Base-by-base conservation (phyloP, 2,329 filamentous ascomycete genomes). In the Albophoma yamanashiensis region DNA sequence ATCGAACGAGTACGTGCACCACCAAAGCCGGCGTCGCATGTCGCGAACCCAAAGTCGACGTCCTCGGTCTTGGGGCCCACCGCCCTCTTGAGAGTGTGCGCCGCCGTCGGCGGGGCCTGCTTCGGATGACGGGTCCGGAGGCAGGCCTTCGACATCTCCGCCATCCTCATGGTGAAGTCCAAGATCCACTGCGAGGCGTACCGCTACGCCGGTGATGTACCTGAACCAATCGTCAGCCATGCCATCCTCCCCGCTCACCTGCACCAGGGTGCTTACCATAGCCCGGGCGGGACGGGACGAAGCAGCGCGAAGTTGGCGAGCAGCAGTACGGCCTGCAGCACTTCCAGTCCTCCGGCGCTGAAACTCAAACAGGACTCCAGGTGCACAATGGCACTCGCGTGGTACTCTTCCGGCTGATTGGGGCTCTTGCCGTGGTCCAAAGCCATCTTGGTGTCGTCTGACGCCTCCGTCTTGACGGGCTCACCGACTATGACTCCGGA, bases 1-100 rank as follows among this genome's bases (percentile, higher is more conserved):
- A 73, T 97, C 93, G 59, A 97, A 85, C 6, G 91, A 93, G 74
- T 97, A 97, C 1, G 92, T 92, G 75, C 92, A 96, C 93, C 94
- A 97, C 92, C 92, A 97, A 17, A 97, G 79, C 39, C 93, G 84
- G 60, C 93, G 83, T 58, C 92, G 86, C 63, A 96, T 82, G 71
- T 97, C 94, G 58, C 93, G 86, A 45, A 91, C 82, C 82, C 91
- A 97, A 73, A 96, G 85, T 60, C 90, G 83, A 56, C 89, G 83
- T 79, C 72, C 87, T 73, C 78, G 89, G 80, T 73, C 79, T 68
- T 75, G 73, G 62, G 67, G 74, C 64, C 67, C 73, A 65, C 69
- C 66, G 65, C 69, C 66, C 43, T 70, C 68, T n/a, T 64, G 63
- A 67, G 72, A 60, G 59, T 69, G 57, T 67, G 53, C 42, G 17